These are phyloP conservation scores for Ophiocordyceps camponoti-saundersi DNA, from an alignment of 2,329 filamentous ascomycete genomes.

Conservation along the genomic window DNA sequence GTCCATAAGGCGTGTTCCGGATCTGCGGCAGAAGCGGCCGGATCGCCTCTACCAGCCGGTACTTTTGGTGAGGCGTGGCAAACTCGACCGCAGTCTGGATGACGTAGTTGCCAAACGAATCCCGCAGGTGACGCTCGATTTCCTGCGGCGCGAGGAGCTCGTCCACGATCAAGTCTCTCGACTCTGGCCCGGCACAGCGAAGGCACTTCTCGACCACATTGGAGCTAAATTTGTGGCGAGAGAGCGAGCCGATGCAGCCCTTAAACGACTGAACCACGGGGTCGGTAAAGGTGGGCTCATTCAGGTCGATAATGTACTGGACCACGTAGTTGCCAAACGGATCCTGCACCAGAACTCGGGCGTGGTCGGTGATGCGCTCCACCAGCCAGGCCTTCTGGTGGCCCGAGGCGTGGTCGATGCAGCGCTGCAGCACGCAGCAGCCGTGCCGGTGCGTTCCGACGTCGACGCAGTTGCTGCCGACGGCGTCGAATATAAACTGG, in stretches of 20 bases:
- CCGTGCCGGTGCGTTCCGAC: slow-evolving; percentile 96
- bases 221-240: slow-evolving; percentile 97
- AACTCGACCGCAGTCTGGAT: slow-evolving; percentile 92
- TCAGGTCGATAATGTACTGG: slow-evolving; percentile 93
- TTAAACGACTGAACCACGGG: slow-evolving; percentile 71
- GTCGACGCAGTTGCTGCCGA: slow-evolving; percentile 69
- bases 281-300: slow-evolving; percentile 74
- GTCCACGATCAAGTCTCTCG: slow-evolving; percentile 66
- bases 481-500: slow-evolving; percentile 93
- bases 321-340: slow-evolving; percentile 98
- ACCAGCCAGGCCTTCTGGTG: slow-evolving; percentile 80
- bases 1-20: slow-evolving; percentile 82
- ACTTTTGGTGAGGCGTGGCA: slow-evolving; percentile 55
- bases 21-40: slow-evolving; percentile 73
- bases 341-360: slow-evolving; percentile 82
- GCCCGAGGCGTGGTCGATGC: slow-evolving; percentile 90
- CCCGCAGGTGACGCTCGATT: slow-evolving; percentile 75
- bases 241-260: slow-evolving; percentile 52
- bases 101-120: slow-evolving; percentile 94
- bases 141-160: slow-evolving; percentile 62
- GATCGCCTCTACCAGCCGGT: slow-evolving; percentile 64
- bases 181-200: slow-evolving; percentile 59
- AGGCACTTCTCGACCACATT: slow-evolving; percentile 97
- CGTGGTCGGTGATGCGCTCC: slow-evolving; percentile 69
- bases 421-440: slow-evolving; percentile 93